A percentile compares a stretch with the other conserved stretches of the same genome.
Evolutionary conservation across 345 rosid genomes (phyloP).

Genomic region (Salix brachista): DNA sequence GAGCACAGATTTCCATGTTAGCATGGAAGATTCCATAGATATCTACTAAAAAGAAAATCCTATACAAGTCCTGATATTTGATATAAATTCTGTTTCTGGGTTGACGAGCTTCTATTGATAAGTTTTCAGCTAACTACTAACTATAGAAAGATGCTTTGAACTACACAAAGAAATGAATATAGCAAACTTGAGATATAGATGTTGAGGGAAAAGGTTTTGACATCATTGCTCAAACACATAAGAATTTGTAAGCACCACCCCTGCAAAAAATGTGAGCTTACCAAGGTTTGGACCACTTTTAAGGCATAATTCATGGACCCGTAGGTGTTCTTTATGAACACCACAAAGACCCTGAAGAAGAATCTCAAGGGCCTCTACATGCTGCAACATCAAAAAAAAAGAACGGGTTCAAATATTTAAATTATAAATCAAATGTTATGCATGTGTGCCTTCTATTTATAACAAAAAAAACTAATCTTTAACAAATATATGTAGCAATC

Average conservation of each 20-base stretch:
- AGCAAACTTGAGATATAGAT: no score
- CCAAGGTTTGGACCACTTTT: constrained; percentile 81
- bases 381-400: constrained; percentile 35
- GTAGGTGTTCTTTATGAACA: constrained; percentile 74
- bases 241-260: not conserved
- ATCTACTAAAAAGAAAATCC: not conserved
- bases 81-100: no score
- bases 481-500: no score
- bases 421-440: no score
- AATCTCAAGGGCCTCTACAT: constrained; percentile 98
- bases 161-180: no score
- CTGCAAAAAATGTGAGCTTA: constrained; percentile 8
- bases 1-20: not conserved
- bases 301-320: constrained; percentile 84
- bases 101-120: no score
- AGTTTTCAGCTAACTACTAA: no score
- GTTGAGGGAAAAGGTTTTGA: no score
- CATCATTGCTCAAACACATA: not conserved
- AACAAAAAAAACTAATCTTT: no score
- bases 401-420: not conserved
- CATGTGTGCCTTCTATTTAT: no score
- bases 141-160: no score
- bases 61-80: no score
- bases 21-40: not conserved
- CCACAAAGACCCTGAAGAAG: constrained; percentile 98